Percentiles rank a stretch among this genome's conserved stretches.
Conservation (phyloP, 2,329 filamentous ascomycete species). For the Penicillium sp. region DNA sequence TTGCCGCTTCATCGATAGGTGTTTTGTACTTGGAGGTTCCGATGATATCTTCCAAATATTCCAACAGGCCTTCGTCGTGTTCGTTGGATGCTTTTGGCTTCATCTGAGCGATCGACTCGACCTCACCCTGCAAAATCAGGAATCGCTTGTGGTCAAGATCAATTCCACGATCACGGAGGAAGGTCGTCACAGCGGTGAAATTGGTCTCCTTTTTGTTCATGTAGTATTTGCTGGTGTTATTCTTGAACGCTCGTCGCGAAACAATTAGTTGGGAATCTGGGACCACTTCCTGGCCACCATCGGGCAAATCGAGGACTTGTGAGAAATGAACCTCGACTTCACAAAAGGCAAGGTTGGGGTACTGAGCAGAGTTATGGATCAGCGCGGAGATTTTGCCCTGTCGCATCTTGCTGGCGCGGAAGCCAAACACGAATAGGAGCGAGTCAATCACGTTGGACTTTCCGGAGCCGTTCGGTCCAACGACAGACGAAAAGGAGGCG, state of each 20-base stretch:
- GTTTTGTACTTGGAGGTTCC: conserved; percentile 98
- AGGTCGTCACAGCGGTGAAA: conserved; percentile 84
- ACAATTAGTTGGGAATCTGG: conserved; percentile 83
- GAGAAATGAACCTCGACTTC: conserved; percentile 97
- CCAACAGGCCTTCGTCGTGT: conserved; percentile 91
- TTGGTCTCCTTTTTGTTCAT: conserved; percentile 88
- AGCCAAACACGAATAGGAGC: conserved; percentile 96
- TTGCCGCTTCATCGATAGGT: conserved; percentile 89
- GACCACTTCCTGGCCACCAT: conserved; percentile 71
- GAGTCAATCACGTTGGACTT: conserved; percentile 99
- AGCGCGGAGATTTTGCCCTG: conserved; percentile 97
- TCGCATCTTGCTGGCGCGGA: conserved; percentile 98
- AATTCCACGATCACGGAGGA: conserved; percentile 83
- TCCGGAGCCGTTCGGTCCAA: conserved; percentile 95
- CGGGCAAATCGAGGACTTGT: conserved; percentile 85
- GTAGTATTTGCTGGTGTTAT: conserved; percentile 98
- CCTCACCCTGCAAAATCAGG: conserved; percentile 93
- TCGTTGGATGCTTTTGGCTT: conserved; percentile 94
- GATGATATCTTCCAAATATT: conserved; percentile 98
- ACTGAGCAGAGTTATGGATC: conserved; percentile 92
- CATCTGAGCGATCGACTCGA: conserved; percentile 99
- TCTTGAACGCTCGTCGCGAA: conserved; percentile 91
- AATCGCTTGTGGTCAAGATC: conserved; percentile 98
- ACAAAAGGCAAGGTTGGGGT: conserved; percentile 82
- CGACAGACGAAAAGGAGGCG: conserved; percentile 93